A percentile compares a stretch with the other conserved stretches of the same genome.
phyloP scores from a whole-genome alignment of 108 stramenopile species.

The Skeletonema costatum region DNA sequence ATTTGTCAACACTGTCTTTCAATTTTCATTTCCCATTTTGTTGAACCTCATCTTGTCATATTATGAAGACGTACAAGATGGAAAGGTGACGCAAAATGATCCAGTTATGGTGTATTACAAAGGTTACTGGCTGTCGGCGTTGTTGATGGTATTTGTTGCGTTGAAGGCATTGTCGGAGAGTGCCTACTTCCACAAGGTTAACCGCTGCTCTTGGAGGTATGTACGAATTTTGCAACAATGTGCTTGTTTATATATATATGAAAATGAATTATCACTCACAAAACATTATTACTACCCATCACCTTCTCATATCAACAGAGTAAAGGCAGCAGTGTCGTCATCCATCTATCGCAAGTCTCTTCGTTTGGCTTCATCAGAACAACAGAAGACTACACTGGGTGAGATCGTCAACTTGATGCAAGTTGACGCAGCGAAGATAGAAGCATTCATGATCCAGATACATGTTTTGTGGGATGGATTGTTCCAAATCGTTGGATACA shows the following conservation, averaged over 20 bases:
- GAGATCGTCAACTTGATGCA: slow-evolving; percentile 92
- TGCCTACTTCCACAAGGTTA: slow-evolving; percentile 66
- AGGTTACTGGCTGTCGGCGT: slow-evolving; percentile 73
- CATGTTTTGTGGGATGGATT: slow-evolving; percentile 81
- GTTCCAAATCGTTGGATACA: slow-evolving; percentile 76
- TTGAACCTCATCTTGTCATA: slow-evolving; percentile 65
- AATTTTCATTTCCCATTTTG: slow-evolving; percentile 74
- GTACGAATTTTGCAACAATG: neutral
- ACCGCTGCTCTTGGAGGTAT: slow-evolving; percentile 54
- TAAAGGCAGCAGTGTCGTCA: slow-evolving; percentile 66
- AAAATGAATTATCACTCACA: neutral
- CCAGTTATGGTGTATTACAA: slow-evolving; percentile 54
- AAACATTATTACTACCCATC: neutral
- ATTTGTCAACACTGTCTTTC: slow-evolving; percentile 59
- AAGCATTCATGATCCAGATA: slow-evolving; percentile 69
- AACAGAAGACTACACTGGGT: slow-evolving; percentile 67
- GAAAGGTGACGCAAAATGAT: slow-evolving; percentile 46
- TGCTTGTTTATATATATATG: neutral
- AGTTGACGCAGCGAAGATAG: slow-evolving; percentile 89
- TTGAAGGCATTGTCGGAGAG: slow-evolving; percentile 74
- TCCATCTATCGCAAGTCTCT: slow-evolving; percentile 88
- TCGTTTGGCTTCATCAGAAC: slow-evolving; percentile 68
- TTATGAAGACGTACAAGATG: slow-evolving; percentile 63
- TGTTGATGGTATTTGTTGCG: slow-evolving; percentile 61
- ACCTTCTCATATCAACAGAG: slow-evolving; percentile 3